phyloP scores from a whole-genome alignment of 257 asterid genomes.

The Lithospermum erythrorhizon region DNA sequence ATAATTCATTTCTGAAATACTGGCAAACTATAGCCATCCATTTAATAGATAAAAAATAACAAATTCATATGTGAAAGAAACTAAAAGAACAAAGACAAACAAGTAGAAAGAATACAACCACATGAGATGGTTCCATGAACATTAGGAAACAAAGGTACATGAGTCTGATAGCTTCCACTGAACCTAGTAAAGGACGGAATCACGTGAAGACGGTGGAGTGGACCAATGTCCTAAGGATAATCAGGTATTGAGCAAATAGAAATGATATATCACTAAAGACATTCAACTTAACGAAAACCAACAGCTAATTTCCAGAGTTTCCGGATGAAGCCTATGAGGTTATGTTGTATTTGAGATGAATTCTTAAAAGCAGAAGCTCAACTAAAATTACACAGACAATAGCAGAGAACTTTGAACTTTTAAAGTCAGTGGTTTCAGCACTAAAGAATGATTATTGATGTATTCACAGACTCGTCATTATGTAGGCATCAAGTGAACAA shows the following conservation, averaged over 20 bases:
- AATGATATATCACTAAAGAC: background rate
- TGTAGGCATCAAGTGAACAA: no score
- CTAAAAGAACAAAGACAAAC: background rate
- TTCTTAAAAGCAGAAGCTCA: no score
- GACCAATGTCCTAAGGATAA: background rate
- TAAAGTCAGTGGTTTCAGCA: no score
- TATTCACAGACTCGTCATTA: no score
- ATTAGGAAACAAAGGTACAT: background rate
- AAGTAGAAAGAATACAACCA: background rate
- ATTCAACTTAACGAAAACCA: background rate
- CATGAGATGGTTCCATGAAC: background rate
- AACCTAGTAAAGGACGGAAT: background rate
- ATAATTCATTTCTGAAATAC: background rate
- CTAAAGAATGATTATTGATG: no score
- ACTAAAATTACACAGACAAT: background rate
- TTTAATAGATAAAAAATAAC: background rate
- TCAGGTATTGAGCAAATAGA: background rate
- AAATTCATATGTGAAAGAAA: background rate
- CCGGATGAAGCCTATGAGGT: background rate
- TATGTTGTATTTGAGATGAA: background rate
- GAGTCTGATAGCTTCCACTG: background rate
- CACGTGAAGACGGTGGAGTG: background rate
- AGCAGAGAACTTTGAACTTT: no score
- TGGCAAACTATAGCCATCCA: background rate
- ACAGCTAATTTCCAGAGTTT: background rate